phyloP scores from a whole-genome alignment of 345 rosid species.

The Draba incana region DNA sequence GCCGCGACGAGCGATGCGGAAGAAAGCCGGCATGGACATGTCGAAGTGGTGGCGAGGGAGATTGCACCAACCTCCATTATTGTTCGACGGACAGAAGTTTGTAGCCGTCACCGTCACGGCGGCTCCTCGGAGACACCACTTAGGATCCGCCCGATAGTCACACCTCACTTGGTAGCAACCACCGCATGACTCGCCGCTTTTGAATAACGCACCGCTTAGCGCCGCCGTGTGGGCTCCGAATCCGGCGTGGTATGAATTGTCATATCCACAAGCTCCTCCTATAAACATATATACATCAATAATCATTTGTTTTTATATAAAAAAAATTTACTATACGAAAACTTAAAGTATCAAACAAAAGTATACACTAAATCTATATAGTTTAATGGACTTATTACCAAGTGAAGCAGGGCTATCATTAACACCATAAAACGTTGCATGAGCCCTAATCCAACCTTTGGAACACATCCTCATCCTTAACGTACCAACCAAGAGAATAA shows the following conservation, averaged over 20 bases:
- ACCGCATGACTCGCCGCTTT: constrained; percentile 74
- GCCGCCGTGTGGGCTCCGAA: constrained; percentile 80
- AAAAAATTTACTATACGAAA: not conserved
- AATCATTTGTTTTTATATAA: not conserved
- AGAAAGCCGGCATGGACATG: constrained; percentile 77
- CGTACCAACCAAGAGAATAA: constrained; percentile 40
- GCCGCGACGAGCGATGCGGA: constrained; percentile 67
- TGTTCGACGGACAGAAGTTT: constrained; percentile 80
- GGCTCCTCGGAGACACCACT: constrained; percentile 70
- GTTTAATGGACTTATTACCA: constrained; percentile 46
- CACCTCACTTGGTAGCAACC: constrained; percentile 75
- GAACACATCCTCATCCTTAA: constrained; percentile 44
- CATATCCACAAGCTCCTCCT: constrained; percentile 95
- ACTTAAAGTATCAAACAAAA: not conserved
- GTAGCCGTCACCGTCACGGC: constrained; percentile 72
- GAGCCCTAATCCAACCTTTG: constrained; percentile 58
- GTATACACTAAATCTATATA: not conserved
- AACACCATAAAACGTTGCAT: constrained; percentile 79
- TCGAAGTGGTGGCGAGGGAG: constrained; percentile 81
- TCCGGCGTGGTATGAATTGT: constrained; percentile 73
- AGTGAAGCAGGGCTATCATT: constrained; percentile 72
- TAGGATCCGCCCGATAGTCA: constrained; percentile 61
- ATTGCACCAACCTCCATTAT: constrained; percentile 83
- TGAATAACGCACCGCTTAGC: constrained; percentile 63
- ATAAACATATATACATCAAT: not conserved